Evolutionary conservation across 2,329 filamentous ascomycete species (phyloP).

Genomic region (Aspergillus unguis): DNA sequence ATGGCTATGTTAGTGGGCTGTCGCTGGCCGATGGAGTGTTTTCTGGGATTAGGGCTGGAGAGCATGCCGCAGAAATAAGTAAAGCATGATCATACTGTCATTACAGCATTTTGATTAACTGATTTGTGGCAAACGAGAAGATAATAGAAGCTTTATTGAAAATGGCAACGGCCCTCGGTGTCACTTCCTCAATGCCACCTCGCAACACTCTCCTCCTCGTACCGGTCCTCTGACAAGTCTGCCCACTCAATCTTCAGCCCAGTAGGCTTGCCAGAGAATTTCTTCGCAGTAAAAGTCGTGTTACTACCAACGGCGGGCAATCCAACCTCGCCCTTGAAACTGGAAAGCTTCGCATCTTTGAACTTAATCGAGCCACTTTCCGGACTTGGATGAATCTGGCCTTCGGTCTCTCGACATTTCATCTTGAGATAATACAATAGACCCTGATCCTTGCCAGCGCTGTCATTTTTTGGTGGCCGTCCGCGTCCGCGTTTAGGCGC

Average conservation of each 20-base stretch:
- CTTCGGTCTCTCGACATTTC: conserved; percentile 13
- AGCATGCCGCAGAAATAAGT: neutral
- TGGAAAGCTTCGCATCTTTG: conserved; percentile 9
- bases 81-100: no score
- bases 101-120: no score
- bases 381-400: conserved; percentile 3
- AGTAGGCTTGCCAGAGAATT: conserved; percentile 11
- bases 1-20: neutral
- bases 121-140: no score
- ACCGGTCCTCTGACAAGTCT: conserved; percentile 12
- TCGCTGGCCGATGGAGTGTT: neutral
- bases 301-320: neutral
- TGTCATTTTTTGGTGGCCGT: neutral
- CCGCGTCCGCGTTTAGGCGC: neutral
- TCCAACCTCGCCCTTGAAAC: conserved; percentile 5
- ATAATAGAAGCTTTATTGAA: no score
- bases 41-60: neutral
- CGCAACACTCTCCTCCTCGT: conserved; percentile 6
- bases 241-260: conserved; percentile 7
- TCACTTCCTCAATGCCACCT: conserved; percentile 6
- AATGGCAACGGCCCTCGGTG: no score
- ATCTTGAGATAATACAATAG: conserved; percentile 1
- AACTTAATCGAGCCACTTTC: conserved; percentile 14
- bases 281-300: conserved; percentile 4
- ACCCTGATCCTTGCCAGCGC: neutral